Percentiles rank a stretch among this genome's conserved stretches.
These are phyloP conservation scores for Xylaria sp. DNA, from an alignment of 2,329 filamentous ascomycete genomes.

Conservation along the genomic window DNA sequence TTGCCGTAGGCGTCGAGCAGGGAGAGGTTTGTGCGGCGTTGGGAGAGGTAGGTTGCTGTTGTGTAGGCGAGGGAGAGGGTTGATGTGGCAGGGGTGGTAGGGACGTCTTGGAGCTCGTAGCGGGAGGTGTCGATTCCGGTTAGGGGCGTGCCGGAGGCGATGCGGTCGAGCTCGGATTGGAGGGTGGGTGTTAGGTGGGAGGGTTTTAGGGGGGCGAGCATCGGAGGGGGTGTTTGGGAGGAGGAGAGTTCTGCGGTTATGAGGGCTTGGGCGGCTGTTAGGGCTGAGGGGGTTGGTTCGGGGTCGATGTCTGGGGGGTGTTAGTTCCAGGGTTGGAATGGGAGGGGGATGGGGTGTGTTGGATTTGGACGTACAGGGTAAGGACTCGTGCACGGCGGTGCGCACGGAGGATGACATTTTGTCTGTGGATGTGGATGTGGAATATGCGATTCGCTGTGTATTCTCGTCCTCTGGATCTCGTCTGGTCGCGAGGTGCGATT, in stretches of 20 bases:
- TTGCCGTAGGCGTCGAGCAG: constrained; percentile 79
- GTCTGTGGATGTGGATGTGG: background rate
- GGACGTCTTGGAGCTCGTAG: constrained; percentile 70
- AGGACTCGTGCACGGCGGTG: constrained; percentile 67
- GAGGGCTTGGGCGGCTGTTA: constrained; percentile 62
- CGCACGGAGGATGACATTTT: constrained; percentile 56
- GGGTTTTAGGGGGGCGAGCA: constrained; percentile 46
- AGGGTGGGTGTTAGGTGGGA: constrained; percentile 64
- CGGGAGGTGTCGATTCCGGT: constrained; percentile 67
- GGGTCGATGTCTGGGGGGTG: constrained; percentile 67
- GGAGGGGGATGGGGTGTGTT: constrained; percentile 2
- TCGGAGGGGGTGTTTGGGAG: constrained; percentile 35
- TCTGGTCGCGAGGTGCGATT: no score
- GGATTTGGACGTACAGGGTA: constrained; percentile 59
- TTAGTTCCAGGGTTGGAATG: constrained; percentile 1
- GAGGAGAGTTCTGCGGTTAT: constrained; percentile 60
- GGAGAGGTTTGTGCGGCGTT: constrained; percentile 53
- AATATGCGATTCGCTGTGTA: background rate
- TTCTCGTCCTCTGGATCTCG: no score
- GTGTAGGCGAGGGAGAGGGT: constrained; percentile 52
- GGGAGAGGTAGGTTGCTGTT: constrained; percentile 46
- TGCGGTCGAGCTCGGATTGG: constrained; percentile 61
- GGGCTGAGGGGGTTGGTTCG: constrained; percentile 58
- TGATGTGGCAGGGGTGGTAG: constrained; percentile 33
- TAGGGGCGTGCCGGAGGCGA: constrained; percentile 53